A percentile compares a stretch with the other conserved stretches of the same genome.
These are phyloP conservation scores for Tetrapisispora nanseiensis DNA, from an alignment of 805 yeast species.

Conservation along the genomic window DNA sequence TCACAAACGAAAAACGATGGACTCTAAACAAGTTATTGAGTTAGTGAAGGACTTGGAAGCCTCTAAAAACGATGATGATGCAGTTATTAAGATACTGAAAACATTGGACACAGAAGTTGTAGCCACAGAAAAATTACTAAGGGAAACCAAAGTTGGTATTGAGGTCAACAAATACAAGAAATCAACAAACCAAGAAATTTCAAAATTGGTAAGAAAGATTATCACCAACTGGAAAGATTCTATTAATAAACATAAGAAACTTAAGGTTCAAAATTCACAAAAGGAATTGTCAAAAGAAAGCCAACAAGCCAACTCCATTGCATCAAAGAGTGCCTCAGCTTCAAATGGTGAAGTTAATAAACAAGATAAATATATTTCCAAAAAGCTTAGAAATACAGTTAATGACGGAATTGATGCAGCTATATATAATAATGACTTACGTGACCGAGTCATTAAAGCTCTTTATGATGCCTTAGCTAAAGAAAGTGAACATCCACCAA, in stretches of 20 bases:
- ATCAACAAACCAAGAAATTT: conserved; percentile 54
- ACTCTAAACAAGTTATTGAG: conserved; percentile 60
- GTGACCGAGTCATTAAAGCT: conserved; percentile 78
- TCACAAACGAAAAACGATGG: conserved; percentile 34
- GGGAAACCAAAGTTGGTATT: conserved; percentile 94
- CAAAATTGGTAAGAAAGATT: conserved; percentile 66
- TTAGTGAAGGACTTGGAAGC: conserved; percentile 68
- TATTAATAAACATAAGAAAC: conserved; percentile 54
- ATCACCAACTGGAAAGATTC: conserved; percentile 86
- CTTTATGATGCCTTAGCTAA: conserved; percentile 83
- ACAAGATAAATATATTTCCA: conserved; percentile 36
- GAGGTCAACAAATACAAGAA: conserved; percentile 84
- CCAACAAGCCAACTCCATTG: neutral
- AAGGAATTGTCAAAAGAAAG: neutral
- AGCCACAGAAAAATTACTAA: conserved; percentile 76
- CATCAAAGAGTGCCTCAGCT: neutral
- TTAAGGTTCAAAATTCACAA: conserved; percentile 14
- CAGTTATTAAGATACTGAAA: conserved; percentile 56
- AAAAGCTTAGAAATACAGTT: conserved; percentile 63
- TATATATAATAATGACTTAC: conserved; percentile 62
- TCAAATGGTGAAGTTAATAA: conserved; percentile 11
- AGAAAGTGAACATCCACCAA: conserved; percentile 57
- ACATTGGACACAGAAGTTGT: conserved; percentile 56
- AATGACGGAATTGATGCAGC: conserved; percentile 70
- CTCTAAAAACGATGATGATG: conserved; percentile 46